Evolutionary conservation across 176 grass and related monocot species (phyloP).

Genomic region (Otatea glauca): DNA sequence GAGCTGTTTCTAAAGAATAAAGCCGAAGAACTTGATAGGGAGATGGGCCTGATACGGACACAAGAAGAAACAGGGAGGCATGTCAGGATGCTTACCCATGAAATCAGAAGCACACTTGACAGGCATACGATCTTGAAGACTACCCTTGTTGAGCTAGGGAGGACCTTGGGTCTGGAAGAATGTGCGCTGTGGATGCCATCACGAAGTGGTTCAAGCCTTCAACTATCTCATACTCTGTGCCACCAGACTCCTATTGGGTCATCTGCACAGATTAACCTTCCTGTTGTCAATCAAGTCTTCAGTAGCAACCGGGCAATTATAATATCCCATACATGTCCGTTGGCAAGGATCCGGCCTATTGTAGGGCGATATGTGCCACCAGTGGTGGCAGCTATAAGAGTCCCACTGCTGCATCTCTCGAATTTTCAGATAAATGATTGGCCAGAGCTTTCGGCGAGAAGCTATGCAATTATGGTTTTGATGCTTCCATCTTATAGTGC

Average conservation of each 20-base stretch:
- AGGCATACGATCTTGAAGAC: slow-evolving; percentile 76
- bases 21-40: slow-evolving; percentile 70
- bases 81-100: slow-evolving; percentile 78
- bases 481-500: slow-evolving; percentile 64
- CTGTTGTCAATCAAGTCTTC: slow-evolving; percentile 74
- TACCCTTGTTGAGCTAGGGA: slow-evolving; percentile 73
- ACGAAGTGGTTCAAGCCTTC: slow-evolving; percentile 59
- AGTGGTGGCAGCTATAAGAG: slow-evolving; percentile 80
- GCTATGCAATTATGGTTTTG: slow-evolving; percentile 73
- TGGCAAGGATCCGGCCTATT: slow-evolving; percentile 58
- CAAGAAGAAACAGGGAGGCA: slow-evolving; percentile 69
- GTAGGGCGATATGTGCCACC: slow-evolving; percentile 68
- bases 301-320: slow-evolving; percentile 71
- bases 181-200: slow-evolving; percentile 85
- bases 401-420: slow-evolving; percentile 79
- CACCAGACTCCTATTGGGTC: slow-evolving; percentile 62
- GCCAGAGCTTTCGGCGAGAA: slow-evolving; percentile 61
- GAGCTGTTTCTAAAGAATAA: slow-evolving; percentile 76
- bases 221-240: slow-evolving; percentile 75
- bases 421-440: slow-evolving; percentile 90
- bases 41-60: slow-evolving; percentile 73
- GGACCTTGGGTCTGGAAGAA: slow-evolving; percentile 64
- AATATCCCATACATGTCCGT: slow-evolving; percentile 68
- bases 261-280: slow-evolving; percentile 63
- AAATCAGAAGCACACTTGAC: slow-evolving; percentile 82